phyloP scores from a whole-genome alignment of 2,329 filamentous ascomycete species.

The Colletotrichum tropicicola region DNA sequence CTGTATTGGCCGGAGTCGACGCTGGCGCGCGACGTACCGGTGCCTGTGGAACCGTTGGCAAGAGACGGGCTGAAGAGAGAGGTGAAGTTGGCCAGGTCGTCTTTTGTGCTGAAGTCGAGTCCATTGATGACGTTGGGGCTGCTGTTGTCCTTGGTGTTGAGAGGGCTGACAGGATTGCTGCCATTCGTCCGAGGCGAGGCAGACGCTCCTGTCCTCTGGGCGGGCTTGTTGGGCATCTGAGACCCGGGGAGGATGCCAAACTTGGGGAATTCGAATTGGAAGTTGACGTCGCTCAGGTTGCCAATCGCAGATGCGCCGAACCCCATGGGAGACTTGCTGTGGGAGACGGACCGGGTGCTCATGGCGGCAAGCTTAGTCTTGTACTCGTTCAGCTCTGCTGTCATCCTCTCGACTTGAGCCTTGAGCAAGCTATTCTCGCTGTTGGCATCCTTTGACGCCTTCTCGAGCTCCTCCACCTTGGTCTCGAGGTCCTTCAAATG shows the following conservation, averaged over 20 bases:
- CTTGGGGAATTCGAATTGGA: constrained; percentile 95
- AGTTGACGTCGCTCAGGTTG: constrained; percentile 79
- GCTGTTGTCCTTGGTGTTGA: constrained; percentile 41
- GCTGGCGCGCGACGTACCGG: constrained; percentile 55
- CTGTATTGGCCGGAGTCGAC: constrained; percentile 60
- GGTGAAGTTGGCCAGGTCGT: constrained; percentile 63
- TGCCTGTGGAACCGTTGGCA: constrained; percentile 48
- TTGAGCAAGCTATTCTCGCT: constrained; percentile 87
- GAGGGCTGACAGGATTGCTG: constrained; percentile 45
- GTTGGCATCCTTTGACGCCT: constrained; percentile 82
- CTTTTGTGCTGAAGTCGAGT: constrained; percentile 43
- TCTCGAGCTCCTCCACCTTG: constrained; percentile 80
- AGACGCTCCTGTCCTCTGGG: constrained; percentile 1
- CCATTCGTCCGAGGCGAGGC: constrained; percentile 31
- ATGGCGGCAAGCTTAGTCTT: constrained; percentile 82
- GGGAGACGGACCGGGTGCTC: constrained; percentile 37
- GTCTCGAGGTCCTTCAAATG: constrained; percentile 86
- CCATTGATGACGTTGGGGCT: constrained; percentile 42
- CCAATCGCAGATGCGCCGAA: constrained; percentile 60
- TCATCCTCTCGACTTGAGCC: constrained; percentile 88
- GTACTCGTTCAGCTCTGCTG: constrained; percentile 87
- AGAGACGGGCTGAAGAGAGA: constrained; percentile 68
- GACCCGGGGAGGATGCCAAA: constrained; percentile 79
- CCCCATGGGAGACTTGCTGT: constrained; percentile 49
- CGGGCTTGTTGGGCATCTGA: constrained; percentile 36